These are phyloP conservation scores for Carex sylvatica DNA, from an alignment of 202 grass and related monocot species.

Conservation along the genomic window DNA sequence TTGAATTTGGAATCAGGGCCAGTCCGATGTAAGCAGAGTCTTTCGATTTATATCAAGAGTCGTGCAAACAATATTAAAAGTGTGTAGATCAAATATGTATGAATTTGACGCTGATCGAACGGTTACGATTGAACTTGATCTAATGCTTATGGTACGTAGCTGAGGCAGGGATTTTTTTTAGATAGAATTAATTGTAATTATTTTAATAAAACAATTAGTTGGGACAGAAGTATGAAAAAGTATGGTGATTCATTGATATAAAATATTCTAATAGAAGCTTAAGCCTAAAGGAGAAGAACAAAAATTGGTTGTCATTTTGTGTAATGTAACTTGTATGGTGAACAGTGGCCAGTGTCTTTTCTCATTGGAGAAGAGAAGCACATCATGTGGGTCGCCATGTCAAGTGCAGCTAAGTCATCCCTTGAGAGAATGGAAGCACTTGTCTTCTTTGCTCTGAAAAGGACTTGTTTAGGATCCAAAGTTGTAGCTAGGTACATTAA, in stretches of 20 bases:
- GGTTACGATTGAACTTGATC: too few species aligned
- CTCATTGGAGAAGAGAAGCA: constrained; percentile 12
- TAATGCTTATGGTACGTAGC: too few species aligned
- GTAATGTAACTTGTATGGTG: background rate
- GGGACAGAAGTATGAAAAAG: background rate
- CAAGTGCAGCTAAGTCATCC: background rate
- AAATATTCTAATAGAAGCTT: constrained; percentile 17
- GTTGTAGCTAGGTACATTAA: background rate
- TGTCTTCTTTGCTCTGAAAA: constrained; percentile 15
- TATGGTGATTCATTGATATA: background rate
- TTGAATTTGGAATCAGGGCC: too few species aligned
- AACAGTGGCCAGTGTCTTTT: background rate
- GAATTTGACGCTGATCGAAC: too few species aligned
- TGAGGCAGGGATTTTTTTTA: too few species aligned
- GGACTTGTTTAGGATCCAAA: constrained; percentile 16
- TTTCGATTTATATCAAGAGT: too few species aligned
- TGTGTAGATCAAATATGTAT: too few species aligned
- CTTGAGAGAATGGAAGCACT: background rate
- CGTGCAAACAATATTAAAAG: too few species aligned
- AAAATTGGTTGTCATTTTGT: constrained; percentile 14
- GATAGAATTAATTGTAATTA: too few species aligned
- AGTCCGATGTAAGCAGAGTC: too few species aligned
- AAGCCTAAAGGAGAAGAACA: constrained; percentile 10
- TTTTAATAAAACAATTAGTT: too few species aligned
- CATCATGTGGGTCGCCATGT: constrained; percentile 14